Conservation (phyloP, 106 monocot species). For the Dioscorea zingiberensis region DNA sequence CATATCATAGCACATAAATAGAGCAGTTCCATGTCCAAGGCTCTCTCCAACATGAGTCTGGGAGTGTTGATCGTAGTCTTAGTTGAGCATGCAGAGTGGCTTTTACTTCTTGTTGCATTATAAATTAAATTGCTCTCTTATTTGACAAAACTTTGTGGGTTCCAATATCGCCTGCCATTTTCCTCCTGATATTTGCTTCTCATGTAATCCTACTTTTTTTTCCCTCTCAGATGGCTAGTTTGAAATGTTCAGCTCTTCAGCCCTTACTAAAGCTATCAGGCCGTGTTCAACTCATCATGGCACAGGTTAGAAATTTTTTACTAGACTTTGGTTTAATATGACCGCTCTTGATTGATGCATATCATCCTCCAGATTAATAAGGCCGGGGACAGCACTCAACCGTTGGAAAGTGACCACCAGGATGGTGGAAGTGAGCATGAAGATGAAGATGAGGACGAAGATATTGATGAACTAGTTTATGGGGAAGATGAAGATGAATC, state of each 20-base stretch:
- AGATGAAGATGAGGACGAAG: slow-evolving; percentile 39
- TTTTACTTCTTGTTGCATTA: too few relatives aligned
- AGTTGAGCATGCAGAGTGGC: too few relatives aligned
- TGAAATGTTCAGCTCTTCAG: slow-evolving; percentile 19
- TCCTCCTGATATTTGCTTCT: too few relatives aligned
- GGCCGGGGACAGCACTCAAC: slow-evolving; percentile 4
- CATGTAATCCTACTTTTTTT: background rate
- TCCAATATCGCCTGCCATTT: too few relatives aligned
- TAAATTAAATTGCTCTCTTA: too few relatives aligned
- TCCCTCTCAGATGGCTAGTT: slow-evolving; percentile 18
- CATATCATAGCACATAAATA: too few relatives aligned
- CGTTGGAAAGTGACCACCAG: background rate
- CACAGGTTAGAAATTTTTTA: slow-evolving; percentile 18
- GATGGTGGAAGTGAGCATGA: slow-evolving; percentile 18
- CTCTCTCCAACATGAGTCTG: too few relatives aligned
- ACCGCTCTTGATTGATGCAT: background rate
- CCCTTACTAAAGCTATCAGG: slow-evolving; percentile 34
- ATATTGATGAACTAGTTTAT: slow-evolving; percentile 43
- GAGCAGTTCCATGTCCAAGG: too few relatives aligned
- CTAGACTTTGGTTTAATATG: too few relatives aligned
- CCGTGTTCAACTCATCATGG: slow-evolving; percentile 26
- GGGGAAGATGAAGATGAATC: slow-evolving; percentile 38
- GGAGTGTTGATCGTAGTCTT: too few relatives aligned
- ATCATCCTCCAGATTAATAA: slow-evolving; percentile 20
- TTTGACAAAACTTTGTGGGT: too few relatives aligned